These are phyloP conservation scores for Panicum virgatum DNA, from an alignment of 202 grass and related monocot species.

Conservation along the genomic window DNA sequence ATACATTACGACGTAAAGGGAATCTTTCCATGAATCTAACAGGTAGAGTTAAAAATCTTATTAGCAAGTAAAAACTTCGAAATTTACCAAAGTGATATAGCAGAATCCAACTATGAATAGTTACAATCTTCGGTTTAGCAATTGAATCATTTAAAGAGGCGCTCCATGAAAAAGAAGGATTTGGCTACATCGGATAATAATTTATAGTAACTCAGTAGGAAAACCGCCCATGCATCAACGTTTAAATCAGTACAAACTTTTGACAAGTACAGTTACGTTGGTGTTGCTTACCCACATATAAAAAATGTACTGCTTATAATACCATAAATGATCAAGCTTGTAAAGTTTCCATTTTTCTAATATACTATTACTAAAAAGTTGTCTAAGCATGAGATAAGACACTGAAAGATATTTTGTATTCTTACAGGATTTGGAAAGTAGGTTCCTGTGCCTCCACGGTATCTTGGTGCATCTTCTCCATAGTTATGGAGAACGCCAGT, in stretches of 20 bases:
- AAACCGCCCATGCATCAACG: too few species aligned
- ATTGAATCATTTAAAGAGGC: background rate
- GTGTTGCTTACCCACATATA: background rate
- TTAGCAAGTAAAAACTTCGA: slow-evolving; percentile 8
- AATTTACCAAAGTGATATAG: background rate
- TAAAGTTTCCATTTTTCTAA: slow-evolving; percentile 4
- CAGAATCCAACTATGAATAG: slow-evolving; percentile 6
- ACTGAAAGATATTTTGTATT: slow-evolving; percentile 22
- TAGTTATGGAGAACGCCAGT: slow-evolving; percentile 43
- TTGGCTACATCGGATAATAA: background rate
- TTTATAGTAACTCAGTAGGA: too few species aligned
- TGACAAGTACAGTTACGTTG: background rate
- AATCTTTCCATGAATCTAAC: slow-evolving; percentile 9
- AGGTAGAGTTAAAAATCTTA: slow-evolving; percentile 11
- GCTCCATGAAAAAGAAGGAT: background rate
- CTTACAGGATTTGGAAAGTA: slow-evolving; percentile 96
- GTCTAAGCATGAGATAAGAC: slow-evolving; percentile 7
- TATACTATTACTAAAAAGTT: slow-evolving; percentile 22
- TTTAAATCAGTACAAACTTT: too few species aligned
- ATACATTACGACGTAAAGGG: slow-evolving; percentile 13
- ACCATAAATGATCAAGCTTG: background rate
- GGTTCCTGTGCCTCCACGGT: slow-evolving; percentile 85
- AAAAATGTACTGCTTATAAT: background rate
- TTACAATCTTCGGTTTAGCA: background rate
- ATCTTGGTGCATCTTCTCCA: slow-evolving; percentile 71